Percentiles rank a stretch among this genome's conserved stretches.
Evolutionary conservation across 495 filamentous ascomycete genomes (phyloP).

Genomic region (Hypoxylon lienhwacheense): DNA sequence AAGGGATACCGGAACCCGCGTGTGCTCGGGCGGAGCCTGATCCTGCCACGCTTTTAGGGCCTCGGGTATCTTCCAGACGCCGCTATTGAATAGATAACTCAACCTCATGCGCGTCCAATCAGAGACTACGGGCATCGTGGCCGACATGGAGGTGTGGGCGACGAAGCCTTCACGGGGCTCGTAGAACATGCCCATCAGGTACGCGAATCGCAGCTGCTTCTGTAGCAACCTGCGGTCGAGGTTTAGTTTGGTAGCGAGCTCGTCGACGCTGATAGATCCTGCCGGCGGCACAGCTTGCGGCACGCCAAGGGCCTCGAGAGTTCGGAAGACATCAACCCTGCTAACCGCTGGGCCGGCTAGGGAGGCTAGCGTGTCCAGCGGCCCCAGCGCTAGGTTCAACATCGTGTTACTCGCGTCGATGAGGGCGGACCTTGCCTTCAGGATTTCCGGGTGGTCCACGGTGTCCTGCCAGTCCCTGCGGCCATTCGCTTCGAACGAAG

Average conservation of each 20-base stretch:
- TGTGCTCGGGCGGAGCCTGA: not conserved
- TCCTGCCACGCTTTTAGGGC: slow-evolving; percentile 5
- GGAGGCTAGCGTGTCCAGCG: not conserved
- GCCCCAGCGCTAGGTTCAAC: slow-evolving; percentile 7
- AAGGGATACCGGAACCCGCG: slow-evolving; percentile 1
- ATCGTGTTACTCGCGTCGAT: slow-evolving; percentile 8
- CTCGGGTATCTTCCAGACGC: slow-evolving; percentile 4
- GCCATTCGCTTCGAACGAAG: slow-evolving; percentile 5
- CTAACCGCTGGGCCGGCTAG: slow-evolving; percentile 1
- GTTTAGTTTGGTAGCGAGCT: not conserved
- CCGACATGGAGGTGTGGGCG: slow-evolving; percentile 9
- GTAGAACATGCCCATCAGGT: slow-evolving; percentile 6
- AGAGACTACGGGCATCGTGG: not conserved
- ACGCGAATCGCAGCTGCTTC: slow-evolving; percentile 4
- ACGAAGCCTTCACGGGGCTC: slow-evolving; percentile 4
- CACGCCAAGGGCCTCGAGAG: slow-evolving; percentile 2
- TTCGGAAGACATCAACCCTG: slow-evolving; percentile 1
- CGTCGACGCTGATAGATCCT: slow-evolving; percentile 2
- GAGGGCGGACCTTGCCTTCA: slow-evolving; percentile 2
- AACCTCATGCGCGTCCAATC: not conserved
- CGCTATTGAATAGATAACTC: not conserved
- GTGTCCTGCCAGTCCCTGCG: slow-evolving; percentile 8
- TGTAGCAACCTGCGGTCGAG: not conserved
- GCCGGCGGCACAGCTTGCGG: not conserved
- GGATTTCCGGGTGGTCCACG: not conserved